These are phyloP conservation scores for Trichosporon sp. DNA, from an alignment of 1,284 basidiomycete species.

Conservation along the genomic window DNA sequence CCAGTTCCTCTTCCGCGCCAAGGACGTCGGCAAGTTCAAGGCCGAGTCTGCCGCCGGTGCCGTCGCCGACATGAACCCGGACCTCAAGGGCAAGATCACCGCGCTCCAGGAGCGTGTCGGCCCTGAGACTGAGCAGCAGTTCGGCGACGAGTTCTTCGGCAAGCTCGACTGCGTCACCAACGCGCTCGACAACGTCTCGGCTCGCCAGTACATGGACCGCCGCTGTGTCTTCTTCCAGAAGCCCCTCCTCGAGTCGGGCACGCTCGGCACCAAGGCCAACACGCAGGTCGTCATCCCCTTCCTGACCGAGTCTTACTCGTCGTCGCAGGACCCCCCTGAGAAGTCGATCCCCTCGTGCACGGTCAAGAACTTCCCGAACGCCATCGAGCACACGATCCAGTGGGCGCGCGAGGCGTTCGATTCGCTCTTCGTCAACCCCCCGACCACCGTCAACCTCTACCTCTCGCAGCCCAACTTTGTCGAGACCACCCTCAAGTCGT, in stretches of 20 bases:
- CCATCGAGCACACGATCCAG: slow-evolving; percentile 97
- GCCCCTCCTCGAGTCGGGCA: slow-evolving; percentile 94
- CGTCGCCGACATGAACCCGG: slow-evolving; percentile 95
- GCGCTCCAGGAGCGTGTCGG: slow-evolving; percentile 94
- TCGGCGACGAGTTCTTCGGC: slow-evolving; percentile 84
- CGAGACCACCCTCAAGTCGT: slow-evolving; percentile 83
- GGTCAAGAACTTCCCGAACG: slow-evolving; percentile 98
- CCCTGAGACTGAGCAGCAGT: slow-evolving; percentile 85
- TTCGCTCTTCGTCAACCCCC: slow-evolving; percentile 86
- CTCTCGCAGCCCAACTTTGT: slow-evolving; percentile 95
- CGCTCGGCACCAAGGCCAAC: slow-evolving; percentile 97
- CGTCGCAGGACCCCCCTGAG: slow-evolving; percentile 98
- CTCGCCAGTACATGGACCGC: slow-evolving; percentile 98
- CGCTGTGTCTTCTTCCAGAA: slow-evolving; percentile 97
- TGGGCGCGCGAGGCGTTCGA: slow-evolving; percentile 96
- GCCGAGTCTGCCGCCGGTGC: slow-evolving; percentile 89
- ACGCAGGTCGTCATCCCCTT: slow-evolving; percentile 94
- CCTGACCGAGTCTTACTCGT: slow-evolving; percentile 94
- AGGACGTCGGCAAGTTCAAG: slow-evolving; percentile 98
- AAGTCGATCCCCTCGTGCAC: slow-evolving; percentile 98
- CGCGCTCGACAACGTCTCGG: slow-evolving; percentile 96
- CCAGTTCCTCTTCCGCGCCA: slow-evolving; percentile 96
- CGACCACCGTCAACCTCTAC: slow-evolving; percentile 92
- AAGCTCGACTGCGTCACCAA: slow-evolving; percentile 95
- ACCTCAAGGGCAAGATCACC: slow-evolving; percentile 79